Percentiles rank a stretch among this genome's conserved stretches.
These are phyloP conservation scores for Lactifluus echinatus DNA, from an alignment of 768 basidiomycete species.

Conservation along the genomic window DNA sequence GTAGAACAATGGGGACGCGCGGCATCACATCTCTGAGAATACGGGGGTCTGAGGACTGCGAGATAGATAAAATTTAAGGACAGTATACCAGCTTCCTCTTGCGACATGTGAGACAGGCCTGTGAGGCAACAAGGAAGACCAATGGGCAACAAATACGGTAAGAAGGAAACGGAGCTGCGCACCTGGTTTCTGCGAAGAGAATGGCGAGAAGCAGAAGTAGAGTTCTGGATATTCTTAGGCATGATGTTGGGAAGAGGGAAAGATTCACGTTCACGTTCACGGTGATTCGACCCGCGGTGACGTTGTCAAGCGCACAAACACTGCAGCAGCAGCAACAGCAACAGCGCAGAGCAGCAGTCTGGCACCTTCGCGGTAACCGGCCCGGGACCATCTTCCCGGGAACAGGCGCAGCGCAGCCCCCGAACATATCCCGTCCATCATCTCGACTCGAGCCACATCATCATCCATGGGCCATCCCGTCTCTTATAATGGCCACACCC, in stretches of 20 bases:
- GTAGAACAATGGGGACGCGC: slow-evolving; percentile 79
- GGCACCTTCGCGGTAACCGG: background rate
- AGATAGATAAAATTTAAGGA: background rate
- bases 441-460: too few species aligned
- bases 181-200: slow-evolving; percentile 78
- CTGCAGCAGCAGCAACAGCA: too few species aligned
- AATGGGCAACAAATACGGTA: background rate
- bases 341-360: too few species aligned
- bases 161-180: background rate
- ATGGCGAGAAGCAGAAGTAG: slow-evolving; percentile 35
- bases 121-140: slow-evolving; percentile 3
- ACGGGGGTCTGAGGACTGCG: slow-evolving; percentile 7
- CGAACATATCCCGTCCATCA: too few species aligned
- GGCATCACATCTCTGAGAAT: slow-evolving; percentile 75
- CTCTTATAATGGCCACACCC: too few species aligned
- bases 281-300: too few species aligned
- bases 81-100: slow-evolving; percentile 69
- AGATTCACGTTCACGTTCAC: background rate
- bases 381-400: background rate
- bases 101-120: slow-evolving; percentile 79
- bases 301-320: background rate
- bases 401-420: too few species aligned
- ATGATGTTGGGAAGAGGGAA: slow-evolving; percentile 30
- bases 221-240: slow-evolving; percentile 52
- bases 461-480: too few species aligned